Conservation (phyloP, 1,284 basidiomycete species). For the Naganishia albida region DNA sequence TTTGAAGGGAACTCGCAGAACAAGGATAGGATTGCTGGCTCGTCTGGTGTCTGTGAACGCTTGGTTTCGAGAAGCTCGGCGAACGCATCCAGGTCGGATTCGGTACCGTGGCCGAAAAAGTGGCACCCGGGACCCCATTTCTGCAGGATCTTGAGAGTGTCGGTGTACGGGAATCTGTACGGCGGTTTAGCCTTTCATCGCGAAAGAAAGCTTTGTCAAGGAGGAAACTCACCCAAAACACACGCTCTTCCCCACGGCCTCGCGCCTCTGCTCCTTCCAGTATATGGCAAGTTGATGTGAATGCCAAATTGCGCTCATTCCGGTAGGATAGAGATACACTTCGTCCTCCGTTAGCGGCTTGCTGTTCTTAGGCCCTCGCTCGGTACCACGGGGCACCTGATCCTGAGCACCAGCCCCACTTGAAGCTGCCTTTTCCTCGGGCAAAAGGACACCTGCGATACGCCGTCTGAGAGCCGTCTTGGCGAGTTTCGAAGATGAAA, state of each 20-base stretch:
- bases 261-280: conserved; percentile 51
- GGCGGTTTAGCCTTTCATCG: conserved; percentile 18
- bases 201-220: not conserved
- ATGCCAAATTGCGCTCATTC: conserved; percentile 92
- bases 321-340: conserved; percentile 81
- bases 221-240: conserved; percentile 77
- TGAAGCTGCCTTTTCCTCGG: conserved; percentile 57
- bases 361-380: conserved; percentile 60
- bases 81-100: conserved; percentile 72
- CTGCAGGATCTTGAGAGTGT: conserved; percentile 92
- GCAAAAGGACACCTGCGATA: conserved; percentile 81
- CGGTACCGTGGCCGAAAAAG: conserved; percentile 81
- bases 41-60: conserved; percentile 44
- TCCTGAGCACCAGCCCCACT: conserved; percentile 35
- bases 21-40: conserved; percentile 52
- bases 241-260: conserved; percentile 70
- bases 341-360: conserved; percentile 67
- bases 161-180: conserved; percentile 88
- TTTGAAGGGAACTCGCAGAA: conserved; percentile 91
- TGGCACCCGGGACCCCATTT: conserved; percentile 97
- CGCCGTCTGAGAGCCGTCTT: conserved; percentile 83
- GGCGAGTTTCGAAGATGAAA: conserved; percentile 70
- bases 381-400: conserved; percentile 45
- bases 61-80: conserved; percentile 65
- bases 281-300: conserved; percentile 74